These are phyloP conservation scores for Tremella mesenterica DNA, from an alignment of 768 basidiomycete genomes.

Conservation along the genomic window DNA sequence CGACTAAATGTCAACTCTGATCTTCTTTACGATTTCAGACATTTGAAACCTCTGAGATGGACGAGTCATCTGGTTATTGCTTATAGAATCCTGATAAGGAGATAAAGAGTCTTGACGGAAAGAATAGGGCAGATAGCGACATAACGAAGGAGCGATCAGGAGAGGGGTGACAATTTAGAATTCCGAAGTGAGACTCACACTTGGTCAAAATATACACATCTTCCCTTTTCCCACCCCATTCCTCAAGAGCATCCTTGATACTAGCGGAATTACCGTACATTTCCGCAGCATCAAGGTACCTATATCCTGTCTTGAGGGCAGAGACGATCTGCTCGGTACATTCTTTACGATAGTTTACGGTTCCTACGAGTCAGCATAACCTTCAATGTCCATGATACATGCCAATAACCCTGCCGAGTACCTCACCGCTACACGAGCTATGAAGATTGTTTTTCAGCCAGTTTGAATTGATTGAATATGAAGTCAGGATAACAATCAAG, in stretches of 20 bases:
- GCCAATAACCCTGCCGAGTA: no score
- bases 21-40: background rate
- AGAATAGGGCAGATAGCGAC: background rate
- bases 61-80: constrained; percentile 48
- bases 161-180: background rate
- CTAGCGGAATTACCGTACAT: constrained; percentile 41
- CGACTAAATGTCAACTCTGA: background rate
- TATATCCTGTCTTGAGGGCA: constrained; percentile 35
- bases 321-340: constrained; percentile 5
- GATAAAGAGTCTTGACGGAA: background rate
- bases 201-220: constrained; percentile 53
- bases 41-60: background rate
- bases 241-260: constrained; percentile 38
- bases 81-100: background rate
- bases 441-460: background rate
- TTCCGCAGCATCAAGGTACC: constrained; percentile 40
- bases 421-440: no score
- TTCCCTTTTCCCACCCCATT: constrained; percentile 30
- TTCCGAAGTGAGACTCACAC: constrained; percentile 11
- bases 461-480: constrained; percentile 4
- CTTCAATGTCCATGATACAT: constrained; percentile 1
- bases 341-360: constrained; percentile 12
- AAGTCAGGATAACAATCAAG: constrained; percentile 3
- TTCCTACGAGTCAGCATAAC: constrained; percentile 4
- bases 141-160: background rate